Evolutionary conservation across 2,329 filamentous ascomycete species (phyloP).

Genomic region (Biscogniauxia sp.): DNA sequence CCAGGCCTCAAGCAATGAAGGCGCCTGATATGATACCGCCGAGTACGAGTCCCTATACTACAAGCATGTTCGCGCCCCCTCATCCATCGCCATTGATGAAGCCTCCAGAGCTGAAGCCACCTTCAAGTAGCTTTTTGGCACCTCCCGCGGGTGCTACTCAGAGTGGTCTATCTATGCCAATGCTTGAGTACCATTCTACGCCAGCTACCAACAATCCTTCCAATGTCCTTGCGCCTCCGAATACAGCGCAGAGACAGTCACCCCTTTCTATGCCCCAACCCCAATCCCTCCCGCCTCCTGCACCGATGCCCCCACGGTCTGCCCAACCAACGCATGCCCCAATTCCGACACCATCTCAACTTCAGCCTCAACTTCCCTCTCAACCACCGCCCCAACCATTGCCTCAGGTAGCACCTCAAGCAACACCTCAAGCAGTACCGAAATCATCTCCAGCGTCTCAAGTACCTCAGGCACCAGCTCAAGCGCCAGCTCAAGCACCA

Average conservation of each 20-base stretch:
- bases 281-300: slow-evolving; percentile 21
- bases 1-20: slow-evolving; percentile 24
- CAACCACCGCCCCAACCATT: slow-evolving; percentile 10
- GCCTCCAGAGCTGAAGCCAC: slow-evolving; percentile 28
- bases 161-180: slow-evolving; percentile 33
- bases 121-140: slow-evolving; percentile 31
- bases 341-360: slow-evolving; percentile 16
- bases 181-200: slow-evolving; percentile 34
- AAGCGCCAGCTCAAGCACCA: background rate
- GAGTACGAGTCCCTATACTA: slow-evolving; percentile 26
- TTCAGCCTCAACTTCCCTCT: slow-evolving; percentile 13
- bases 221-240: slow-evolving; percentile 45
- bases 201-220: slow-evolving; percentile 27
- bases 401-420: slow-evolving; percentile 10
- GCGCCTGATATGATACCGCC: slow-evolving; percentile 27
- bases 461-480: no score
- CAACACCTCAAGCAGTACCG: no score
- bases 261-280: slow-evolving; percentile 36
- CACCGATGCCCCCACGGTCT: slow-evolving; percentile 10
- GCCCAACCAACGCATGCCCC: slow-evolving; percentile 14
- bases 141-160: slow-evolving; percentile 30
- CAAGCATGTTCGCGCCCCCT: slow-evolving; percentile 34
- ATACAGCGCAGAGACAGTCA: slow-evolving; percentile 38
- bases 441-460: no score
- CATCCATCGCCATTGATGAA: slow-evolving; percentile 28